Percentiles rank a stretch among this genome's conserved stretches.
Evolutionary conservation across 2,329 filamentous ascomycete species (phyloP).

Genomic region (Xylariaceae sp.): DNA sequence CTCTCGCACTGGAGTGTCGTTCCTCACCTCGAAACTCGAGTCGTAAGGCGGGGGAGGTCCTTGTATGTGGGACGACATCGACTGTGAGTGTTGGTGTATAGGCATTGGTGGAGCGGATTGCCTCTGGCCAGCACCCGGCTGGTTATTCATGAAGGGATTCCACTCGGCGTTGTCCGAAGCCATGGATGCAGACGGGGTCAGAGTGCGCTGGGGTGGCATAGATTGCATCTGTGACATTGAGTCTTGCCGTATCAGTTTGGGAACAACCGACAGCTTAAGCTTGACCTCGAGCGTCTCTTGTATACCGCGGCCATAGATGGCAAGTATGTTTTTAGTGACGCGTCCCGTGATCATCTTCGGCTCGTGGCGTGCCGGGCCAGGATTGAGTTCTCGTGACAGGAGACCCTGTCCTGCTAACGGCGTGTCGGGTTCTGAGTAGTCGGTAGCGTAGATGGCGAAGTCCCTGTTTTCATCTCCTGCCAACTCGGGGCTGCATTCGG

Average conservation of each 20-base stretch:
- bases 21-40: slow-evolving; percentile 23
- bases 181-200: slow-evolving; percentile 34
- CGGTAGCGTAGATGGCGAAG: slow-evolving; percentile 95
- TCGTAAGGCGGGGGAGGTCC: slow-evolving; percentile 25
- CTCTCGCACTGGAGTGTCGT: slow-evolving; percentile 14
- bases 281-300: slow-evolving; percentile 92
- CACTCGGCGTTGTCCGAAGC: slow-evolving; percentile 69
- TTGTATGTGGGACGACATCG: slow-evolving; percentile 29
- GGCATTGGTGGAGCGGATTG: slow-evolving; percentile 29
- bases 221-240: slow-evolving; percentile 20
- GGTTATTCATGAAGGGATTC: slow-evolving; percentile 71
- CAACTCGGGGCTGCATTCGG: slow-evolving; percentile 78
- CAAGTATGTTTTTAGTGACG: slow-evolving; percentile 80
- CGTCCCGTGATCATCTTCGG: slow-evolving; percentile 81
- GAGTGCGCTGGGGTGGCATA: slow-evolving; percentile 12
- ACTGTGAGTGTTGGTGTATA: too few species aligned
- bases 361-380: slow-evolving; percentile 27
- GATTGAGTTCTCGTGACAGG: slow-evolving; percentile 75
- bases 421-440: slow-evolving; percentile 91
- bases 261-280: slow-evolving; percentile 76
- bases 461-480: slow-evolving; percentile 68
- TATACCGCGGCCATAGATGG: slow-evolving; percentile 76
- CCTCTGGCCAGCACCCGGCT: slow-evolving; percentile 49
- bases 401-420: slow-evolving; percentile 94
- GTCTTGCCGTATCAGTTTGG: slow-evolving; percentile 43